These are phyloP conservation scores for Stropharia rugosoannulata DNA, from an alignment of 768 basidiomycete species.

Conservation along the genomic window DNA sequence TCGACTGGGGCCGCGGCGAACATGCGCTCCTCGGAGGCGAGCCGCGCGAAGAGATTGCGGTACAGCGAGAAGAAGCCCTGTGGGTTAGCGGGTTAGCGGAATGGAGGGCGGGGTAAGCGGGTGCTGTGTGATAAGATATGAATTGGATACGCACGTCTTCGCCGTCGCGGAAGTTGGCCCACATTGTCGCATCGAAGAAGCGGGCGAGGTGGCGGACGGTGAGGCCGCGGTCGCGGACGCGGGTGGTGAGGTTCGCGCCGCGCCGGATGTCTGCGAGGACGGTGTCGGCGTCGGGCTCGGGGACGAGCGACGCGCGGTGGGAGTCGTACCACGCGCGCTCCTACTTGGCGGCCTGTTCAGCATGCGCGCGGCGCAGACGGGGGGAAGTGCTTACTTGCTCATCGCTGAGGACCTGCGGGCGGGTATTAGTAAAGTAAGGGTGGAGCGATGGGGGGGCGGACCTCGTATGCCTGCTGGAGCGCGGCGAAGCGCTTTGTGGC, in stretches of 20 bases:
- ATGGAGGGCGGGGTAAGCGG: background rate
- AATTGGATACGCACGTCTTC: constrained; percentile 46
- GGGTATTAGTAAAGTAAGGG: constrained; percentile 1
- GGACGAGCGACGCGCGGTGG: constrained; percentile 77
- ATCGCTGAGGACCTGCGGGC: constrained; percentile 79
- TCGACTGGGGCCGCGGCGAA: constrained; percentile 32
- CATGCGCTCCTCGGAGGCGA: constrained; percentile 76
- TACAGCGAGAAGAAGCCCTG: constrained; percentile 93
- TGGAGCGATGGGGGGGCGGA: constrained; percentile 24
- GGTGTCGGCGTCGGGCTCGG: constrained; percentile 80
- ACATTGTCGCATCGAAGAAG: constrained; percentile 78
- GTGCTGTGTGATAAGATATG: constrained; percentile 1
- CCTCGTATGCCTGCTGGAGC: constrained; percentile 96
- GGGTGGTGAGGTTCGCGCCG: constrained; percentile 54
- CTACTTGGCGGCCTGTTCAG: constrained; percentile 47
- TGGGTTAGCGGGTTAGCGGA: too few relatives aligned
- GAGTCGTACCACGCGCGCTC: constrained; percentile 99
- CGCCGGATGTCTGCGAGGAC: constrained; percentile 84
- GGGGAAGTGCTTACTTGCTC: constrained; percentile 65
- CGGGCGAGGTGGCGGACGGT: constrained; percentile 77
- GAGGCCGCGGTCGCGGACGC: constrained; percentile 68
- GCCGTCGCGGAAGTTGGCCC: constrained; percentile 63
- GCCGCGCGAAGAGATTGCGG: constrained; percentile 79
- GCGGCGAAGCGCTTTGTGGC: constrained; percentile 85
- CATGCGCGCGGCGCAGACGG: background rate